phyloP scores from a whole-genome alignment of 768 basidiomycete genomes.

The Panellus pusillus region DNA sequence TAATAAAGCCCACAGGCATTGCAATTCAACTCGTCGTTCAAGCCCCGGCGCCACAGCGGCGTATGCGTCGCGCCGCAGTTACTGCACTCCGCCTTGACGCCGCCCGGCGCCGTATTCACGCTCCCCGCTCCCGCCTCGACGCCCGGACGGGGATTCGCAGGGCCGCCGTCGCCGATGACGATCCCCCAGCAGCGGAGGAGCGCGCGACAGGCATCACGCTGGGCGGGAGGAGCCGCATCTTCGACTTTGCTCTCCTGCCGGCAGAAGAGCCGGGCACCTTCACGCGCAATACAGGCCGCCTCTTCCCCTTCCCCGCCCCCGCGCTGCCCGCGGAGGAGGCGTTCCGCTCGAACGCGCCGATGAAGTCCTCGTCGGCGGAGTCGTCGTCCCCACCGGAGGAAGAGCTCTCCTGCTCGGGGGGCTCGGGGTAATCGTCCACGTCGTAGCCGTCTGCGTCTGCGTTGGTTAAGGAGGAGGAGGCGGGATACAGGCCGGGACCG shows the following conservation, averaged over 20 bases:
- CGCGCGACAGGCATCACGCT: too few species aligned
- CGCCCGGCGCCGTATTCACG: slow-evolving; percentile 48
- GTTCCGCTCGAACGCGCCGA: slow-evolving; percentile 5
- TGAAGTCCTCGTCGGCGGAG: slow-evolving; percentile 13
- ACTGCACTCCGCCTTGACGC: slow-evolving; percentile 79
- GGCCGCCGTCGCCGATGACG: too few species aligned
- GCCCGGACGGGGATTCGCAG: too few species aligned
- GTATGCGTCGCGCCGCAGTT: slow-evolving; percentile 90
- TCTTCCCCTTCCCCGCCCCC: too few species aligned
- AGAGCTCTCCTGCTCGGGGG: neutral
- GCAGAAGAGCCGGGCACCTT: slow-evolving; percentile 4
- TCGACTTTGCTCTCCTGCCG: slow-evolving; percentile 2
- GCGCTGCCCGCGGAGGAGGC: neutral
- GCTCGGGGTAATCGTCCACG: neutral
- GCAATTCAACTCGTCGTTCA: slow-evolving; percentile 88
- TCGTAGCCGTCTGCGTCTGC: neutral
- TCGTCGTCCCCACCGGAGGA: slow-evolving; percentile 21
- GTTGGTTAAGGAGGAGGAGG: too few species aligned
- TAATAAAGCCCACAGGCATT: slow-evolving; percentile 89
- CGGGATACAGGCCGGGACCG: too few species aligned
- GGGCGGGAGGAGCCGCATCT: slow-evolving; percentile 8
- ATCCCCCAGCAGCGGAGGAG: too few species aligned
- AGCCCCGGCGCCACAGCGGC: slow-evolving; percentile 80
- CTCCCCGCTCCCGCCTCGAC: too few species aligned
- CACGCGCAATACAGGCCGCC: slow-evolving; percentile 14